Conservation (phyloP, 176 grass and related monocot genomes). For the Zoysia japonica region DNA sequence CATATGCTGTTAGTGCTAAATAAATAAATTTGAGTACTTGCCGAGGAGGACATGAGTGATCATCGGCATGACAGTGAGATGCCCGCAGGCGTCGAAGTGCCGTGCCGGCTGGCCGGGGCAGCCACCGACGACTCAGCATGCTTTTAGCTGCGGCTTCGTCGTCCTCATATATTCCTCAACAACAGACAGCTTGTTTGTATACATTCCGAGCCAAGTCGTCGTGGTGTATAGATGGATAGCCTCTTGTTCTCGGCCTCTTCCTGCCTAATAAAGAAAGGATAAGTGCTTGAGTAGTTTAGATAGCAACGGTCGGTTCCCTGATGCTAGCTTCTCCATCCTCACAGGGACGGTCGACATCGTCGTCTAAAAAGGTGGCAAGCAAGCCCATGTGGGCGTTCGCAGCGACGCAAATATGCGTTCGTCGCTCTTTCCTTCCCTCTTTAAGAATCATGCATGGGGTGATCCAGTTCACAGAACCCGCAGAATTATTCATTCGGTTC, state of each 20-base stretch:
- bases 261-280: neutral
- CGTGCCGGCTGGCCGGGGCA: constrained; percentile 11
- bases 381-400: constrained; percentile 40
- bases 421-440: neutral
- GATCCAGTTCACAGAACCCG: no score
- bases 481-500: neutral
- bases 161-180: no score
- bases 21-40: neutral
- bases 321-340: neutral
- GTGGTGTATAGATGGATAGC: neutral
- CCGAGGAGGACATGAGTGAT: neutral
- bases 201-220: neutral
- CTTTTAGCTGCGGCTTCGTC: no score
- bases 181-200: no score
- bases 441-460: neutral
- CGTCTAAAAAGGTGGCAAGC: neutral
- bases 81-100: neutral
- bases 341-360: neutral
- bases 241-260: neutral
- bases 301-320: constrained; percentile 30
- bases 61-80: neutral
- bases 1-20: no score
- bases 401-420: neutral
- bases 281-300: neutral
- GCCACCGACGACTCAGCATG: constrained; percentile 7